Base-by-base conservation (phyloP, 805 yeast genomes). In the Zygosaccharomyces bisporus region DNA sequence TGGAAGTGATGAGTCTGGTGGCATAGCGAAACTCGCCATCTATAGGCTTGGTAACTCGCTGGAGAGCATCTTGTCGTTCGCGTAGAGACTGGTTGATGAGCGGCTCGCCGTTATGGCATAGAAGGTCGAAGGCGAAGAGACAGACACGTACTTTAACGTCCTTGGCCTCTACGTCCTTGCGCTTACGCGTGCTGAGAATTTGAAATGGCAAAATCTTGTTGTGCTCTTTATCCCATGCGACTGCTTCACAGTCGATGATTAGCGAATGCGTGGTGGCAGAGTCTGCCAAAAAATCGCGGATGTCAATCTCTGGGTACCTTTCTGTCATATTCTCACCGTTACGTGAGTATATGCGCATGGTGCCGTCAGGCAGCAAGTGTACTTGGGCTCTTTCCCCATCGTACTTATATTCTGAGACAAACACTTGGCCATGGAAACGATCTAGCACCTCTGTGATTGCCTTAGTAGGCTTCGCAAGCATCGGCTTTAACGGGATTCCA, bases 311-410 rank as follows among this genome's bases (percentile, higher is more conserved):
- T 0, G 99, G 99, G 61, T 93, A 93, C 58, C 96, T 71, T 60
- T 86, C 88, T 0, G 96, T 83, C 99, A 93, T 93, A 64, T 93
- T 91, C 68, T 93, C 99, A 41, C 95, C 87, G 65, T 91, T 93
- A 66, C 99, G 77, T 2, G 97, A 90, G 64, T 87, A 93, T 9
- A 93, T 83, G 44, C 77, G 73, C 54, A 88, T 81, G 8, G 74
- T 66, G 1, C 93, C 91, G 54, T 75, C 75, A 0, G 73, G 64
- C 10, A 86, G 64, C 21, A 83, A 64, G 64, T 93, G 99, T 8
- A 93, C 83, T 63, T 93, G 99, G 0, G 98, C 98, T 56, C 99
- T 77, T 67, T 93, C 99, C 35, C 99, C 99, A 63, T 93, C 99
- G 58, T 93, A 93, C 60, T 93, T 93, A 68, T 90, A 93, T 63